Conservation (phyloP, 257 asterid genomes). For the Leptodermis oblonga region DNA sequence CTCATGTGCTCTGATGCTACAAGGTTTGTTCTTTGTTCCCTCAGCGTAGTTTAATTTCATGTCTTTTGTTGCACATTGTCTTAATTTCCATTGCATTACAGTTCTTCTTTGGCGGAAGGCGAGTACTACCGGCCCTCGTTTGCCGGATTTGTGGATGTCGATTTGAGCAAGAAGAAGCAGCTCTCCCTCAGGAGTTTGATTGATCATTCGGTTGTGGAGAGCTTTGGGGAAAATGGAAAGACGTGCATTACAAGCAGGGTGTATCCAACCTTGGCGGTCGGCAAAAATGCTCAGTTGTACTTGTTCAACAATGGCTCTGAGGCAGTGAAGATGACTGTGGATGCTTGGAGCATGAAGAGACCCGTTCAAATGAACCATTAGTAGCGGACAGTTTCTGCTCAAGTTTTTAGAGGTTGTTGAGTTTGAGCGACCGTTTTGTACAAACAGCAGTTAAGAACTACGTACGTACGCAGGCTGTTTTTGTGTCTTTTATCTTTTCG, state of each 20-base stretch:
- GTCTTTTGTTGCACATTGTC: no score
- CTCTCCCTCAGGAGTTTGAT: slow-evolving; percentile 70
- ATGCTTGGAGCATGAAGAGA: slow-evolving; percentile 40
- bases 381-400: neutral
- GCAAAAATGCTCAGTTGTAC: slow-evolving; percentile 27
- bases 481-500: no score
- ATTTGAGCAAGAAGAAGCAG: slow-evolving; percentile 46
- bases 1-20: slow-evolving; percentile 73
- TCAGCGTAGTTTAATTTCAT: no score
- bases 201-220: slow-evolving; percentile 49
- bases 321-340: slow-evolving; percentile 24
- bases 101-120: slow-evolving; percentile 29
- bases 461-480: neutral
- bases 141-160: slow-evolving; percentile 65
- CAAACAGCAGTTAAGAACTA: neutral
- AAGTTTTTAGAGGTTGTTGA: no score
- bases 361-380: slow-evolving; percentile 23
- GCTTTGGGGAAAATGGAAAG: slow-evolving; percentile 42
- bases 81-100: neutral
- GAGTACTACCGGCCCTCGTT: slow-evolving; percentile 53
- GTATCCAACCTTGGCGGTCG: slow-evolving; percentile 38
- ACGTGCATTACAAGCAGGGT: slow-evolving; percentile 40
- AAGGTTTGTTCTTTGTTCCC: slow-evolving; percentile 24
- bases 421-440: no score
- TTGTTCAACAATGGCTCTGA: slow-evolving; percentile 45